phyloP scores from a whole-genome alignment of 116 monocot genomes.

The Phalaenopsis hybrid region DNA sequence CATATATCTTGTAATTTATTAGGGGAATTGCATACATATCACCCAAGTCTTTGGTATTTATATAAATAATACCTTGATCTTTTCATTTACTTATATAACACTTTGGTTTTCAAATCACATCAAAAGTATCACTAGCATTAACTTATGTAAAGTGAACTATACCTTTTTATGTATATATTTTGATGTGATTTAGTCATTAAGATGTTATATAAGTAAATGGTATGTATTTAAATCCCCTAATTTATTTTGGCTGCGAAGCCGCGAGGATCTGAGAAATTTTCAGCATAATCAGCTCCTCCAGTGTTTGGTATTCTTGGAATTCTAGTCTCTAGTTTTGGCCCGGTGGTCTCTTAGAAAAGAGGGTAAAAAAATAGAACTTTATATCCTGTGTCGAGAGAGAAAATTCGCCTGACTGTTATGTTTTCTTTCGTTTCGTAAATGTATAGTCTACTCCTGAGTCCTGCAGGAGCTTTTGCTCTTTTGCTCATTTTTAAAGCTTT shows the following conservation, averaged over 20 bases:
- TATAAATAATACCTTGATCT: too few species aligned
- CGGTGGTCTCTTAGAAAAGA: background rate
- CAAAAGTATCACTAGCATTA: too few species aligned
- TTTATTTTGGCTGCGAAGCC: background rate
- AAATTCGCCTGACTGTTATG: too few species aligned
- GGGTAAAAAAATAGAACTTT: background rate
- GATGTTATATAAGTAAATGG: too few species aligned
- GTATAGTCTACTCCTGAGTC: background rate
- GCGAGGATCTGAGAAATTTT: background rate
- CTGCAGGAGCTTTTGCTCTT: background rate
- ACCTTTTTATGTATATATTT: too few species aligned
- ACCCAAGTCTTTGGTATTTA: too few species aligned
- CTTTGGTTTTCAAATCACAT: too few species aligned
- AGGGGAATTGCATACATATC: background rate
- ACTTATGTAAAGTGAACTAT: too few species aligned
- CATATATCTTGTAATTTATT: constrained; percentile 1
- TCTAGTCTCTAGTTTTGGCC: background rate
- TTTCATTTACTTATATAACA: too few species aligned
- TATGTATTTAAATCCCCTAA: too few species aligned
- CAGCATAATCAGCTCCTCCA: background rate
- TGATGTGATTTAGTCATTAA: too few species aligned
- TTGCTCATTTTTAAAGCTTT: background rate
- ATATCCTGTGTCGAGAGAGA: background rate
- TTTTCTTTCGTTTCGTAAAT: background rate
- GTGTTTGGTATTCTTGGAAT: background rate